Base-by-base conservation (phyloP, 2,329 filamentous ascomycete genomes). In the Talaromyces marneffei region DNA sequence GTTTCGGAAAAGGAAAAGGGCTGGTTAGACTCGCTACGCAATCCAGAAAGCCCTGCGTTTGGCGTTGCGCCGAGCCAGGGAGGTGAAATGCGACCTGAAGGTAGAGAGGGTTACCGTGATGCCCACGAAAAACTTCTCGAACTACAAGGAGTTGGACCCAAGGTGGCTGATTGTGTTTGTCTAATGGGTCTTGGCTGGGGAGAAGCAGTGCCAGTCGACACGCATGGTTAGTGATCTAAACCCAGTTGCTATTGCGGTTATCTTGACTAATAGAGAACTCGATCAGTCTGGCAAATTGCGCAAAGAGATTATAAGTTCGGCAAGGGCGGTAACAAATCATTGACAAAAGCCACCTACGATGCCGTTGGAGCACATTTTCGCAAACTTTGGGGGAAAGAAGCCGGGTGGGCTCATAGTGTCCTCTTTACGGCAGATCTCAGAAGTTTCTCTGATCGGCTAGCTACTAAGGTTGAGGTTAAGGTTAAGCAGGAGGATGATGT, bases 381-480 rank as follows among this genome's bases (percentile, higher is more conserved):
- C 60, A 82, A 82, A 39, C 81, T 97, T 0, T 99, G 95, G 94
- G 94, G 94, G 0, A 85, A 88, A 62, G 90, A 97, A 69, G 94
- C 94, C 1, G 94, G 94, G 0, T 99, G 95, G 95, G 94, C 95
- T 9, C 94, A 99, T 77, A 96, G 91, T 2, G 94, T 99, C 8
- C 80, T 99, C 12, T 99, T 99, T 71, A 96, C 94, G 0, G 95
- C 94, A 0, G 92, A 99, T 71, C 75, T 99, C 61, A 89, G 86
- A 70, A 85, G 90, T 0, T 97, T 97, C 70, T 88, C 92, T 0
- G 88, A 90, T 66, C 82, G 79, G 66, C 71, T 85, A n/a, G 72
- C 70, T 66, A 71, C 73, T 35, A 72, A 75, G 67, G 66, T 69
- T 4, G 68, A 77, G 35, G 66, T 75, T 35, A 67, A 73, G 9